A percentile compares a stretch with the other conserved stretches of the same genome.
Evolutionary conservation across 495 filamentous ascomycete genomes (phyloP).

Genomic region (Aspergillus egyptiacus): DNA sequence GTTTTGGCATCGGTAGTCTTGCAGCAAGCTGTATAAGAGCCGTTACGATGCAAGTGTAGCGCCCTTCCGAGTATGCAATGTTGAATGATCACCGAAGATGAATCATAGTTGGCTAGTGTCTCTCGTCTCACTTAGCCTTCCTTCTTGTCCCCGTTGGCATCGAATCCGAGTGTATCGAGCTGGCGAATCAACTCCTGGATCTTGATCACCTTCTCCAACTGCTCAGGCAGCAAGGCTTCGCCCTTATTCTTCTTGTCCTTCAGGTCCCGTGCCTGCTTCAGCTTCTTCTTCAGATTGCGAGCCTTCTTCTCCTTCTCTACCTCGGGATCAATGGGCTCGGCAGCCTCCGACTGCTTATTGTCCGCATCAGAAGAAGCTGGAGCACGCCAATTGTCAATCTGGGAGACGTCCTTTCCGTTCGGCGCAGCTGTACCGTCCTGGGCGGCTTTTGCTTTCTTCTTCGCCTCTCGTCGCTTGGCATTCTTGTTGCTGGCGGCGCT

Average conservation of each 20-base stretch:
- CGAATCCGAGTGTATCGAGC: constrained; percentile 80
- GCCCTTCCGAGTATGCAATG: background rate
- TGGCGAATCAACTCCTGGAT: constrained; percentile 90
- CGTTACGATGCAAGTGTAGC: background rate
- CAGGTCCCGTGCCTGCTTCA: constrained; percentile 85
- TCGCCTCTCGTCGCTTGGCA: constrained; percentile 84
- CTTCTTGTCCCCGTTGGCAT: constrained; percentile 55
- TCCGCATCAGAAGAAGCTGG: constrained; percentile 15
- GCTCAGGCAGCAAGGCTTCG: constrained; percentile 77
- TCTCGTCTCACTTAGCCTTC: constrained; percentile 10
- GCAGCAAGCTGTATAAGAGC: background rate
- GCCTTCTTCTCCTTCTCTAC: constrained; percentile 88
- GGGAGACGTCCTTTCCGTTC: constrained; percentile 32
- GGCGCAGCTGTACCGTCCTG: constrained; percentile 33
- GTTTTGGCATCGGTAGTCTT: background rate
- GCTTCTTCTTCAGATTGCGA: constrained; percentile 90
- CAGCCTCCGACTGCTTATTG: constrained; percentile 21
- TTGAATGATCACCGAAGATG: background rate
- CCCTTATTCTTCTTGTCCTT: constrained; percentile 87
- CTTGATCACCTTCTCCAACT: constrained; percentile 95
- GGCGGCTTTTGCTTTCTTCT: constrained; percentile 73
- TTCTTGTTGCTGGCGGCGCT: constrained; percentile 71
- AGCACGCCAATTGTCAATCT: constrained; percentile 27
- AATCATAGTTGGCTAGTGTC: constrained; percentile 4
- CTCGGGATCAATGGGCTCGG: constrained; percentile 53